Evolutionary conservation across 75 land plant genomes (phyloP).

Genomic region (Sequoiadendron giganteum): DNA sequence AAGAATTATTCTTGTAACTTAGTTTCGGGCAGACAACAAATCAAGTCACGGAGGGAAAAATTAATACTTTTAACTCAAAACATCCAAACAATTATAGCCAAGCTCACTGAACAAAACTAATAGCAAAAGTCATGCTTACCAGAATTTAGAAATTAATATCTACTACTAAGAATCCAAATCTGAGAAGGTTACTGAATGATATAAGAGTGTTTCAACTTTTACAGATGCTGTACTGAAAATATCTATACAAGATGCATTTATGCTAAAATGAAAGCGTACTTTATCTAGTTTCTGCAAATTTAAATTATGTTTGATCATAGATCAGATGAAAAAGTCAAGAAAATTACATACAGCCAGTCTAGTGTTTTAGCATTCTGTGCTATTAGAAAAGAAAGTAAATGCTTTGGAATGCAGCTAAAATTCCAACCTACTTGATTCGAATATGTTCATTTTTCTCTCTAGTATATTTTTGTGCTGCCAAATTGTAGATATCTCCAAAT

Average conservation of each 20-base stretch:
- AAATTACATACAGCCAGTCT: neutral
- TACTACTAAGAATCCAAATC: neutral
- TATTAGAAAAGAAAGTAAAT: neutral
- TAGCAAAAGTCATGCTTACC: neutral
- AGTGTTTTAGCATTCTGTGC: neutral
- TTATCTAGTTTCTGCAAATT: neutral
- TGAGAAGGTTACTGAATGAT: neutral
- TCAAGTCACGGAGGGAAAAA: neutral
- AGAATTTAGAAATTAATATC: neutral
- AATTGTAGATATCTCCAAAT: neutral
- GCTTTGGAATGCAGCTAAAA: neutral
- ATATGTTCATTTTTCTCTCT: neutral
- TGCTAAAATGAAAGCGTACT: neutral
- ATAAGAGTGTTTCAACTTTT: neutral
- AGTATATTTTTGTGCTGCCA: neutral
- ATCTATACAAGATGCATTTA: neutral
- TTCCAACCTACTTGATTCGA: neutral
- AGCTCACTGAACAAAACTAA: neutral
- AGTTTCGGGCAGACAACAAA: conserved; percentile 1
- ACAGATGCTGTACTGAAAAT: neutral
- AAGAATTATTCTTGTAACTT: neutral
- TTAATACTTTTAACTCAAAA: neutral
- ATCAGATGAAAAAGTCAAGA: neutral
- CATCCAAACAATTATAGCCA: neutral
- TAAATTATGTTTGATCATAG: too few species aligned